These are phyloP conservation scores for Penicillium paradoxum DNA, from an alignment of 495 filamentous ascomycete species.

Conservation along the genomic window DNA sequence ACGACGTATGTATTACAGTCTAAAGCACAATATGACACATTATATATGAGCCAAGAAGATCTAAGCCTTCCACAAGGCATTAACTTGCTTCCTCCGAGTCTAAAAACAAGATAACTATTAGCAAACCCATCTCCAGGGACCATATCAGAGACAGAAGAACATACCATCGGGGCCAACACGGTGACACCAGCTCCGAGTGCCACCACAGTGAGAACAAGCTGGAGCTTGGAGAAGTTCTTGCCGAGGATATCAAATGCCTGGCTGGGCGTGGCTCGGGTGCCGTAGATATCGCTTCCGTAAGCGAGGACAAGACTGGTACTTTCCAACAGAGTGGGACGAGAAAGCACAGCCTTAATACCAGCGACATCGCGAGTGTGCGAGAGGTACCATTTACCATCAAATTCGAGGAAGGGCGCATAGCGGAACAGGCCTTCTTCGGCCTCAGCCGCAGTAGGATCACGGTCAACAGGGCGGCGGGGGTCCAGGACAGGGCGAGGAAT, in stretches of 20 bases:
- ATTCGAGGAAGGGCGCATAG: conserved; percentile 72
- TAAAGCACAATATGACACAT: neutral
- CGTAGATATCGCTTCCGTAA: conserved; percentile 82
- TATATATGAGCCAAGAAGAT: neutral
- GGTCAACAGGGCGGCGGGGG: conserved; percentile 79
- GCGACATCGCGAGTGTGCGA: conserved; percentile 79
- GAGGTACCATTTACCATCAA: conserved; percentile 76
- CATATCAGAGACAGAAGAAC: conserved; percentile 15
- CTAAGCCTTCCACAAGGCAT: conserved; percentile 37
- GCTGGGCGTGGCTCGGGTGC: conserved; percentile 77
- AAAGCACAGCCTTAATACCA: conserved; percentile 66
- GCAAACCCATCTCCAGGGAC: conserved; percentile 1
- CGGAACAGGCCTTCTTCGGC: conserved; percentile 74
- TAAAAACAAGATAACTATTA: conserved; percentile 19
- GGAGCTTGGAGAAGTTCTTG: conserved; percentile 85
- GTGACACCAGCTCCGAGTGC: conserved; percentile 69
- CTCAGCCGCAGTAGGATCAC: conserved; percentile 76
- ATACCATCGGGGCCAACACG: conserved; percentile 80
- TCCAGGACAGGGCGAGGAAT: conserved; percentile 77
- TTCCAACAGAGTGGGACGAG: conserved; percentile 75
- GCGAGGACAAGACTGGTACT: conserved; percentile 90
- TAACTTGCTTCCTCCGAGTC: conserved; percentile 41
- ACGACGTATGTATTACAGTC: conserved; percentile 3
- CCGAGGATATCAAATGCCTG: conserved; percentile 86
- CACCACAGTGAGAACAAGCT: conserved; percentile 75